These are phyloP conservation scores for Rhynchospora tenuis DNA, from an alignment of 176 grass and related monocot genomes.

Conservation along the genomic window DNA sequence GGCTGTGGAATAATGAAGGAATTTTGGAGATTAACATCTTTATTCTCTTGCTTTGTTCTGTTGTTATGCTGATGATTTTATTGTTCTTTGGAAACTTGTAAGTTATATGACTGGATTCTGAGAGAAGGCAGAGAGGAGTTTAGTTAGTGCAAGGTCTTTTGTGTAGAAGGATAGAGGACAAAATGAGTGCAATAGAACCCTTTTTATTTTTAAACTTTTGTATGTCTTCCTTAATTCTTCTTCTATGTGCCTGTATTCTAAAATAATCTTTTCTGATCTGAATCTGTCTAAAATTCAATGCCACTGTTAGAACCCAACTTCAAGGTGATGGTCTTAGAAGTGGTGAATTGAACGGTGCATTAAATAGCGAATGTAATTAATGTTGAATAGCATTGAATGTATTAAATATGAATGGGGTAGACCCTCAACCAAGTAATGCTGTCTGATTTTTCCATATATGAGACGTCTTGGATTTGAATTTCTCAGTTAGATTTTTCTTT, in stretches of 20 bases:
- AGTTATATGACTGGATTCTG: not conserved
- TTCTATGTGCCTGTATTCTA: too few relatives aligned
- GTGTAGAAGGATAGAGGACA: not conserved
- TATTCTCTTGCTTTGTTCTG: constrained; percentile 8
- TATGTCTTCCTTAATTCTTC: not conserved
- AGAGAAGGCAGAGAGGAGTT: not conserved
- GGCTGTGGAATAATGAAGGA: constrained; percentile 9
- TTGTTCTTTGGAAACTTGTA: constrained; percentile 17
- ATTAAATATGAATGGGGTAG: not conserved
- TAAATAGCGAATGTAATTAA: not conserved
- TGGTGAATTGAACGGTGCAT: not conserved
- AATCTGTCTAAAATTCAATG: too few relatives aligned
- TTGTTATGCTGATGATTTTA: constrained; percentile 15
- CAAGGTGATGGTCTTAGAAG: not conserved
- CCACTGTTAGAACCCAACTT: too few relatives aligned
- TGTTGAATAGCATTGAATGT: not conserved
- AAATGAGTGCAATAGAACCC: constrained; percentile 7
- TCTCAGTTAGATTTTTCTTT: not conserved
- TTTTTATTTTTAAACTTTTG: not conserved
- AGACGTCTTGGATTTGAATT: constrained; percentile 2
- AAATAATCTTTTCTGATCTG: too few relatives aligned
- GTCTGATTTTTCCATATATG: not conserved
- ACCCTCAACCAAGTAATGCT: not conserved
- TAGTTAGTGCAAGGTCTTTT: not conserved
- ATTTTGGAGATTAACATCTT: constrained; percentile 1